phyloP scores from a whole-genome alignment of 176 grass and related monocot species.

The Metroxylon sagu region DNA sequence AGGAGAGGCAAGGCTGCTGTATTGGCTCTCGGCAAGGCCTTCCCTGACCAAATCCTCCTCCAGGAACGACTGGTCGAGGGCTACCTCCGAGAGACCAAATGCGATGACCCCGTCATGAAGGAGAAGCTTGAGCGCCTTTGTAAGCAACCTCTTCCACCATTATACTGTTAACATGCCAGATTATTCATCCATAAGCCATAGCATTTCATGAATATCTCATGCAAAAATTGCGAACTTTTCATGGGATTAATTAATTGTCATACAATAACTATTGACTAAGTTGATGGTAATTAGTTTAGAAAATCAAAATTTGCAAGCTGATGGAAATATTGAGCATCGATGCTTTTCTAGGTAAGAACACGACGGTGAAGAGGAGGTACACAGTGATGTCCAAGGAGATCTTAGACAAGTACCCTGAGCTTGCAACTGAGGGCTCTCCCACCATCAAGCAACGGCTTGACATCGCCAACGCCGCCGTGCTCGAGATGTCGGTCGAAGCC shows the following conservation, averaged over 20 bases:
- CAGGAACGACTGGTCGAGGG: constrained; percentile 70
- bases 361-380: constrained; percentile 78
- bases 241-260: too few species aligned
- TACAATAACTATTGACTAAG: too few species aligned
- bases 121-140: constrained; percentile 81
- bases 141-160: constrained; percentile 20
- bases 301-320: too few species aligned
- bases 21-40: constrained; percentile 72
- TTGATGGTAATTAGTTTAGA: too few species aligned
- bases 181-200: too few species aligned
- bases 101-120: constrained; percentile 49
- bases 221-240: background rate
- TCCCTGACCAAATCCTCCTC: constrained; percentile 70
- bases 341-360: constrained; percentile 48
- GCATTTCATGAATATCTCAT: background rate
- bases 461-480: constrained; percentile 68
- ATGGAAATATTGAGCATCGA: too few species aligned
- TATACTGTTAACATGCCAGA: background rate
- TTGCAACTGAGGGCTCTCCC: constrained; percentile 54
- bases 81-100: constrained; percentile 58
- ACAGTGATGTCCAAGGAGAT: constrained; percentile 82
- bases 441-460: constrained; percentile 66
- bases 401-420: constrained; percentile 67
- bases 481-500: constrained; percentile 56
- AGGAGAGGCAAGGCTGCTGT: constrained; percentile 52